Evolutionary conservation across 1,284 basidiomycete genomes (phyloP), one percentile per base, ranked within the genome.

Genomic region (Athelia psychrophila): DNA sequence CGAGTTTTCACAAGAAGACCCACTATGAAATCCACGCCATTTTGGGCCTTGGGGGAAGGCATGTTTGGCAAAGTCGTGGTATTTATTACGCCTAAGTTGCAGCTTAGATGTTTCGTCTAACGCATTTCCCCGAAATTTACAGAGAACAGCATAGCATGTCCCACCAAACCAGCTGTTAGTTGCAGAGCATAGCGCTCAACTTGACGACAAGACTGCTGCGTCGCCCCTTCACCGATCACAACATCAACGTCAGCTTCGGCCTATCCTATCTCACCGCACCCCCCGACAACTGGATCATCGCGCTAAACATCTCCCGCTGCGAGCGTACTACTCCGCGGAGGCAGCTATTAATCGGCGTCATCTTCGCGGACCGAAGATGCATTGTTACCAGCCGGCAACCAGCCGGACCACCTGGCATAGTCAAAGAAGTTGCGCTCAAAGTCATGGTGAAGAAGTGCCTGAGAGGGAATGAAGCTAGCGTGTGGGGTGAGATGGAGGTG

Each of bases 361-460:
- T 33, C 65, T 52, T 19, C 65, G 23, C 19, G 22, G 10, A 46
- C 54, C 36, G 60, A 42, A 50, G 48, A 44, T 45, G 48, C 23
- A 36, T 44, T 24, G 48, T 54, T 33, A 44, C 54, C 55, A 48
- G 51, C 44, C 51, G 24, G 54, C 36, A 60, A 42, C 51, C 48
- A 44, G 44, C 47, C 22, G 38, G 44, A 24, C 47, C 55, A 55
- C 48, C 50, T 45, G 51, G 59, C 24, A 46, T 56, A 50, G 78
- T 72, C 46, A 82, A 87, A 61, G 87, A 93, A 3, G 92, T 95
- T 2, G 93, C 93, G 16, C 71, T 95, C 49, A 95, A 94, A 71
- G 81, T 94, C 55, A 95, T 96, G 47, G 78, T 88, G 10, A 95
- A 95, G 78, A 94, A 95, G 72, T 91, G 91, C 62, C 90, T 95